Percentiles rank a stretch among this genome's conserved stretches.
Conservation (phyloP, 2,329 filamentous ascomycete genomes). For the Aspergillus oerlinghausenensis region DNA sequence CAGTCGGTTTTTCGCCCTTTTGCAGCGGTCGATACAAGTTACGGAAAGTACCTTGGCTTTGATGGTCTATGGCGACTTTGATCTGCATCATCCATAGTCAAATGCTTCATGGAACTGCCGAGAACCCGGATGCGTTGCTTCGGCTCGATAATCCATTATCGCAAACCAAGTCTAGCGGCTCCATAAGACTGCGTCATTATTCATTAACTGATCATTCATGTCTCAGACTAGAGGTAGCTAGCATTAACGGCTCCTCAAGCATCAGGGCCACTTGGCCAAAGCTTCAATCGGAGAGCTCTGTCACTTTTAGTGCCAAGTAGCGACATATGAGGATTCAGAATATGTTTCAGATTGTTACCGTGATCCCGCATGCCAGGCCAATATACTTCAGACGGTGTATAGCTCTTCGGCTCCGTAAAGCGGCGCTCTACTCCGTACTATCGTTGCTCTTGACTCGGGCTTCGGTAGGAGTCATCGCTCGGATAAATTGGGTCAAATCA, state of each 20-base stretch:
- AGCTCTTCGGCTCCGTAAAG: background rate
- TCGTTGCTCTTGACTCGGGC: background rate
- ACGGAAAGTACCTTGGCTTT: background rate
- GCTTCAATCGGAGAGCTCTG: background rate
- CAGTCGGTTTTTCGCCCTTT: no score
- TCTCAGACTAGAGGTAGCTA: background rate
- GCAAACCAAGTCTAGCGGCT: background rate
- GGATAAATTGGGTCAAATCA: background rate
- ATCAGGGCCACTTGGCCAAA: background rate
- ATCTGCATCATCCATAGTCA: background rate
- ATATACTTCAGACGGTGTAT: background rate
- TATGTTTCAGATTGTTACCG: background rate
- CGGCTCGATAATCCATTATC: background rate
- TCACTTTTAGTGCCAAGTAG: background rate
- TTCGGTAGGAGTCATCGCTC: background rate
- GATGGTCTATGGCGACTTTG: background rate
- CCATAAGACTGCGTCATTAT: background rate
- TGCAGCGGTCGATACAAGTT: background rate
- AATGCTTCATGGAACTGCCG: background rate
- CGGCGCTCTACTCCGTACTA: background rate
- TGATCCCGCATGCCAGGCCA: background rate
- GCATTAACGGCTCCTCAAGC: background rate
- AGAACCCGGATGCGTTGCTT: background rate
- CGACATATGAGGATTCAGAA: background rate
- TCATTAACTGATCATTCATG: background rate